Evolutionary conservation across 352 stramenopile genomes (phyloP).

Genomic region (Blastocystis sp.): DNA sequence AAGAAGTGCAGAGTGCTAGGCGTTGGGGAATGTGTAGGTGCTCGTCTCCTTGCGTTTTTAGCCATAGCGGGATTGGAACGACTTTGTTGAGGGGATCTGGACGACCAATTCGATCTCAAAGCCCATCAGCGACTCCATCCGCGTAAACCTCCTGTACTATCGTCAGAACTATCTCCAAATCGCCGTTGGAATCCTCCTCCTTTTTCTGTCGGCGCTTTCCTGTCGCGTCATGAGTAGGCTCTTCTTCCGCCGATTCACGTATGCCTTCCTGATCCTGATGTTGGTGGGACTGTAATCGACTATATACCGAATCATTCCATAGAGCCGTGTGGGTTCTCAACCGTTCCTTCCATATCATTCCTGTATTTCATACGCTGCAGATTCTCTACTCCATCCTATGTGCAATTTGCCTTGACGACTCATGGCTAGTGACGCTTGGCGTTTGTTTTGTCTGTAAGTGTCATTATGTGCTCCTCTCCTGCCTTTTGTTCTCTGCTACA

Average conservation of each 20-base stretch:
- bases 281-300: background rate
- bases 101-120: background rate
- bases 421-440: background rate
- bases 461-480: background rate
- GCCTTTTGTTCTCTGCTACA: background rate
- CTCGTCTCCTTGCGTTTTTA: background rate
- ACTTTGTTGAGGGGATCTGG: conserved; percentile 1
- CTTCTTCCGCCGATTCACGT: background rate
- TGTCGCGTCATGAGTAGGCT: background rate
- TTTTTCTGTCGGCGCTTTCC: background rate
- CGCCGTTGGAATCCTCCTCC: background rate
- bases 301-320: background rate
- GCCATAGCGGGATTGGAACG: conserved; percentile 6
- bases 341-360: background rate
- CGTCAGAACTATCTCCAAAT: conserved; percentile 8
- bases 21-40: background rate
- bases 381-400: background rate
- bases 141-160: conserved; percentile 28
- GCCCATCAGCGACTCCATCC: background rate
- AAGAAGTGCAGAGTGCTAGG: background rate
- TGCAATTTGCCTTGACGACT: background rate
- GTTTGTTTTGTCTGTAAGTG: background rate
- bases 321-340: background rate
- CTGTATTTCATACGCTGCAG: background rate
- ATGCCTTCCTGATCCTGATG: background rate